phyloP scores from a whole-genome alignment of 2,329 filamentous ascomycete species.

The Aspergillus udagawae region DNA sequence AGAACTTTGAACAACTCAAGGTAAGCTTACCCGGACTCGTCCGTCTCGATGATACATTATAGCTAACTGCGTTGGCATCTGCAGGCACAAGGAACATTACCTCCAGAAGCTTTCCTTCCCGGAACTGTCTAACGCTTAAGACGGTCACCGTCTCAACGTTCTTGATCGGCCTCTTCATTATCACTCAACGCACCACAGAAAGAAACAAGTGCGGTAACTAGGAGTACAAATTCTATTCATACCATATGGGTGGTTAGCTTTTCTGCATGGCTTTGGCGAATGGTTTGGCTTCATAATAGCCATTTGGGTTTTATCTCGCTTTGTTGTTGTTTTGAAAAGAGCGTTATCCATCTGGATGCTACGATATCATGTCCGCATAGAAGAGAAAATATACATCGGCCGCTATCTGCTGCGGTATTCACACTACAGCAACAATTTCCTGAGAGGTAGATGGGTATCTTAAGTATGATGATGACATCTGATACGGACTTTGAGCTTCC shows the following conservation, averaged over 20 bases:
- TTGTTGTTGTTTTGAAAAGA: background rate
- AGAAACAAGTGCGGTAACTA: slow-evolving; percentile 2
- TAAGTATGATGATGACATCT: background rate
- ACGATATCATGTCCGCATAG: slow-evolving; percentile 23
- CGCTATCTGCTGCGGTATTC: background rate
- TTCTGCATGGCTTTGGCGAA: slow-evolving; percentile 35
- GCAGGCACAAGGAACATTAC: slow-evolving; percentile 41
- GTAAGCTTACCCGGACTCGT: slow-evolving; percentile 42
- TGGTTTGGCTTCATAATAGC: slow-evolving; percentile 8
- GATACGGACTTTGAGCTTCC: background rate
- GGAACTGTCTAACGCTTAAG: slow-evolving; percentile 11
- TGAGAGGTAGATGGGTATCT: background rate
- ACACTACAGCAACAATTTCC: background rate
- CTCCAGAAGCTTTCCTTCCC: slow-evolving; percentile 47
- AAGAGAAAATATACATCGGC: background rate
- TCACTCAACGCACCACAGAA: background rate
- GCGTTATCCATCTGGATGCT: slow-evolving; percentile 6
- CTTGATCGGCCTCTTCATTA: background rate
- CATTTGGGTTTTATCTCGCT: background rate
- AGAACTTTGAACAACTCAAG: slow-evolving; percentile 71
- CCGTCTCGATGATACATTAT: background rate
- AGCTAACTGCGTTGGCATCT: slow-evolving; percentile 15
- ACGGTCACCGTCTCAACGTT: background rate
- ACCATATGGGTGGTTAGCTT: slow-evolving; percentile 9
- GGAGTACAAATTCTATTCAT: slow-evolving; percentile 6